These are phyloP conservation scores for Cytospora leucostoma DNA, from an alignment of 2,329 filamentous ascomycete species.

Conservation along the genomic window DNA sequence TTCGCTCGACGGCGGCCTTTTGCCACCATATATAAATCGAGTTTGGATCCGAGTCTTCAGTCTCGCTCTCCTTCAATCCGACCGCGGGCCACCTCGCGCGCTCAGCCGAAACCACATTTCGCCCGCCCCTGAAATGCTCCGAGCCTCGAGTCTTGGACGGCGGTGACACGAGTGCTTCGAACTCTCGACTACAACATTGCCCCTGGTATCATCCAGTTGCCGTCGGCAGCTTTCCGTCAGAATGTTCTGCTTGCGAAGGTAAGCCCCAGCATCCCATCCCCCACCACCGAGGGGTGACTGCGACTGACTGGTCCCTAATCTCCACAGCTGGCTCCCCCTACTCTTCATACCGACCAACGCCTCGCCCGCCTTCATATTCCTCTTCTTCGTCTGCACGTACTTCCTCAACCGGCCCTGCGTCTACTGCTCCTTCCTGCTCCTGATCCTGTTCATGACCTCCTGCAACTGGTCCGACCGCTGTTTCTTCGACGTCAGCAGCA, in stretches of 20 bases:
- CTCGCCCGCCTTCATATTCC: constrained; percentile 80
- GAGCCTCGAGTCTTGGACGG: constrained; percentile 10
- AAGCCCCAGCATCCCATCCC: constrained; percentile 32
- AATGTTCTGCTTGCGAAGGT: constrained; percentile 72
- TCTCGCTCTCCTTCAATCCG: background rate
- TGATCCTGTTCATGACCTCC: constrained; percentile 90
- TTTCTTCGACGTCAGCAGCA: constrained; percentile 88
- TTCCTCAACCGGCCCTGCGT: constrained; percentile 95
- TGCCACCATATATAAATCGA: background rate
- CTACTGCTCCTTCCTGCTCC: constrained; percentile 94
- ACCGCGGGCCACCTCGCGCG: background rate
- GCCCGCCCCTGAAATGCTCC: constrained; percentile 18
- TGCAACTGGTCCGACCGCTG: constrained; percentile 88
- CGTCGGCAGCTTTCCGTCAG: constrained; percentile 24
- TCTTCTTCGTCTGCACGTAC: constrained; percentile 91
- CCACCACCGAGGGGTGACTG: constrained; percentile 2
- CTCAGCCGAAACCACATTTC: background rate
- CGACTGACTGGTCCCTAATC: constrained; percentile 18
- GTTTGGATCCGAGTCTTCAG: background rate
- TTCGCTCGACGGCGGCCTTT: background rate
- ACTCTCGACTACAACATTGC: background rate
- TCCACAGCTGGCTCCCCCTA: constrained; percentile 74
- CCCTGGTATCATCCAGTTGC: background rate
- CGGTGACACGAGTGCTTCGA: constrained; percentile 18
- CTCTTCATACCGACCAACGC: constrained; percentile 88